Evolutionary conservation across 1,139 yeast genomes (phyloP).

Genomic region (Blastobotrys capitulatus): DNA sequence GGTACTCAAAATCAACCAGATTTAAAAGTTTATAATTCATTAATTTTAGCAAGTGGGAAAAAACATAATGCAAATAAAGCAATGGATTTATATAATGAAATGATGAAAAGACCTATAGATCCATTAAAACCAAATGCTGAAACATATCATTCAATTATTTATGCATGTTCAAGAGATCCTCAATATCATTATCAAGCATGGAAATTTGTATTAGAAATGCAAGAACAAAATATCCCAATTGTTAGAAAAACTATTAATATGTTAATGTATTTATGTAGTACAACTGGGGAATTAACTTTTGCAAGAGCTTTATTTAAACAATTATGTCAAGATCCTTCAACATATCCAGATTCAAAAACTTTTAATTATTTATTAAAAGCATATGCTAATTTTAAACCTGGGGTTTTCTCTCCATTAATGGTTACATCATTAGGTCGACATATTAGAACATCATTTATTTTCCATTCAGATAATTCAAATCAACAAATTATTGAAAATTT

Average conservation of each 20-base stretch:
- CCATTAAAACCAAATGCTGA: conserved; percentile 42
- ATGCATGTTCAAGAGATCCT: conserved; percentile 59
- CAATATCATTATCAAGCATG: conserved; percentile 58
- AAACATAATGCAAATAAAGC: conserved; percentile 65
- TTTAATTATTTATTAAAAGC: conserved; percentile 32
- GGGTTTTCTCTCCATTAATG: conserved; percentile 33
- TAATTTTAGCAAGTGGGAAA: conserved; percentile 61
- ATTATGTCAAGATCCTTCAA: conserved; percentile 39
- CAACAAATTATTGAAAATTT: conserved; percentile 7
- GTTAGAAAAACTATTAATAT: conserved; percentile 52
- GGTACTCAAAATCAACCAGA: conserved; percentile 63
- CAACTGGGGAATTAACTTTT: conserved; percentile 72
- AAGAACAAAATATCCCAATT: conserved; percentile 42
- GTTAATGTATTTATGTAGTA: conserved; percentile 68
- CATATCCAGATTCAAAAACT: conserved; percentile 30
- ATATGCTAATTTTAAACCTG: conserved; percentile 31
- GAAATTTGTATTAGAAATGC: conserved; percentile 68
- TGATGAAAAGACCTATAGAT: conserved; percentile 39
- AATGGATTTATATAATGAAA: conserved; percentile 68
- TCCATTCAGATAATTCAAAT: conserved; percentile 11
- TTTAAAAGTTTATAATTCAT: conserved; percentile 58
- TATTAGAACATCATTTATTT: conserved; percentile 26
- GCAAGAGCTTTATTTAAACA: conserved; percentile 66
- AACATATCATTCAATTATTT: conserved; percentile 61
- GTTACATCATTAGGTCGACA: conserved; percentile 29